Base-by-base conservation (phyloP, 768 basidiomycete genomes). In the Leucocoprinus leucothites region DNA sequence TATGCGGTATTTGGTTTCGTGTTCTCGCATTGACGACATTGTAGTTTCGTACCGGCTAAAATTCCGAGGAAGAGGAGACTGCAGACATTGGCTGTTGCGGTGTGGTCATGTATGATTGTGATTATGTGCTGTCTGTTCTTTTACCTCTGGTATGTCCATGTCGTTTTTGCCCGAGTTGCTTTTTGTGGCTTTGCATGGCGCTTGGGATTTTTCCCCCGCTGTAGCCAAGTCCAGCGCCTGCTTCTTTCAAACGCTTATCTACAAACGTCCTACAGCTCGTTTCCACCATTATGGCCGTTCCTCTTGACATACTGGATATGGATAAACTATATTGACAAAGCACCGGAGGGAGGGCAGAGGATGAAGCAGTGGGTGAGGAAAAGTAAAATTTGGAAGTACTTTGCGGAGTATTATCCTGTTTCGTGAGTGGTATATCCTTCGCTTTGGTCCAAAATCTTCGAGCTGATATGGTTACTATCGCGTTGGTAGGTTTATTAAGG, bases 351-450 rank as follows among this genome's bases (percentile, higher is more conserved):
- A 46, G 80, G 97, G 53, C 82, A 91, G 55, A 67, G 93, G 31
- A 76, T 85, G 26, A 87, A 81, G 59, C 75, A 75, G 21, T 94
- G 89, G 91, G 82, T 91, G 57, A 80, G 94, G 25, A 79, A 79
- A 7, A 63, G 77, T 58, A 71, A 75, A 42, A 80, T 91, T 60
- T 98, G 94, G 93, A 82, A 74, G 64, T 93, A 94, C 65, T 98
- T 96, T 74, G 91, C 94, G 19, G 89, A 91, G 57, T 90, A 93
- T 69, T 94, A 94, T 63, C 92, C 92, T 62, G 87, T 88, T 46
- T 88, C 88, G 91, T 93, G 72, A 70, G 91, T 85, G 19, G 42
- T 25, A 36, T 28, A 25, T 14, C 22, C 16, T 45, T 38, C 51
- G 26, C 25, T 31, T 18, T 8, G 42, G 13, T 38, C 24, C 6